Base-by-base conservation (phyloP, 768 basidiomycete genomes). In the Phanerochaete sordida region DNA sequence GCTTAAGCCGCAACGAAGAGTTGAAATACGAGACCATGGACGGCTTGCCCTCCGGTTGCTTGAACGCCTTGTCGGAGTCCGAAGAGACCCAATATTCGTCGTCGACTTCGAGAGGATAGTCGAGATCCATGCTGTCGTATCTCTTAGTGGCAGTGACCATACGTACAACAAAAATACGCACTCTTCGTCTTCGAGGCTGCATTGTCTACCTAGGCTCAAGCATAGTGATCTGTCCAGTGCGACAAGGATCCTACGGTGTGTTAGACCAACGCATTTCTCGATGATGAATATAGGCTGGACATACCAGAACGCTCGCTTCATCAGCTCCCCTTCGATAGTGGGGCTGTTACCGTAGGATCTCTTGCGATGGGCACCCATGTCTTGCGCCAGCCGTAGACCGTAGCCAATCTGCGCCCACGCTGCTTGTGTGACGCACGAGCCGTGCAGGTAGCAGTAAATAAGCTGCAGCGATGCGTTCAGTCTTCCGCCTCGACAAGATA, bases 171-270 rank as follows among this genome's bases (percentile, higher is more conserved):
- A 12, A 15, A 19, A 21, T 21, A 76, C 84, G 63, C 66, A 84
- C 84, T 90, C 88, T 67, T 88, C 88, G 60, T 90, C 88, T 54
- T 86, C 84, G 1, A 91, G 72, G 1, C 81, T 81, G 65, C 84
- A 81, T 1, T 86, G 84, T 15, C 90, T 77, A 0, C 91, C 91
- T 19, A 85, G 75, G 15, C 74, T 70, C 0, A 76, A 69, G 52
- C 82, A 81, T 1, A 73, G 46, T n/a, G 73, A 62, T 27, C 81
- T 69, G 64, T 86, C 84, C 21, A 81, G 65, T 13, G 28, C 21
- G 27, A 82, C 63, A 11, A 64, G 56, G 16, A 58, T 43, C 63
- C 63, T 64, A 27, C 5, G 13, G 37, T 39, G 27, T 23, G 28
- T 1, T 27, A 35, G 21, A 27, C 2, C 13, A 16, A 27, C n/a